Evolutionary conservation across 352 stramenopile genomes (phyloP).

Genomic region (Globisporangium rhizosaccharum): DNA sequence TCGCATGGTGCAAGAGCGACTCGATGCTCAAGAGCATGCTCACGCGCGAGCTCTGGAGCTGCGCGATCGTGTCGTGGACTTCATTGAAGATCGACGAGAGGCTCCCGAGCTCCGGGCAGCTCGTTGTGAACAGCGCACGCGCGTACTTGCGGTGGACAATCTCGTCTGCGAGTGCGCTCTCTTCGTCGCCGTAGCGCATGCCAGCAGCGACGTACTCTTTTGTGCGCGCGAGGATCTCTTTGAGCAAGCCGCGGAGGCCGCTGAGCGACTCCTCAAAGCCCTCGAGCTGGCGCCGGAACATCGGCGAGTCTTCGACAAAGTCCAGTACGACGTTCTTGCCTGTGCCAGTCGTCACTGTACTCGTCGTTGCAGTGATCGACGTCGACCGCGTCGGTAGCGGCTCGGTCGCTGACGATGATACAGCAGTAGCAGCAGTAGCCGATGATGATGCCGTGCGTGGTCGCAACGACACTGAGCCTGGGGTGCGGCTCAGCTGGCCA

Average conservation of each 20-base stretch:
- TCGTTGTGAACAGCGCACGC: slow-evolving; percentile 83
- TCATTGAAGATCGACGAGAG: slow-evolving; percentile 79
- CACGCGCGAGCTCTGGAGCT: slow-evolving; percentile 78
- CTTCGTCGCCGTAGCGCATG: slow-evolving; percentile 59
- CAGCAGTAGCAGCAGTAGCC: not conserved
- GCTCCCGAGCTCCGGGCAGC: slow-evolving; percentile 56
- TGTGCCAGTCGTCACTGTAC: slow-evolving; percentile 25
- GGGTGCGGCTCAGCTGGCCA: too few species aligned
- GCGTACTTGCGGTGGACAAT: slow-evolving; percentile 74
- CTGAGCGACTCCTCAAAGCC: slow-evolving; percentile 72
- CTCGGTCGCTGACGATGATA: not conserved
- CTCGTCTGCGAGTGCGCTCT: slow-evolving; percentile 65
- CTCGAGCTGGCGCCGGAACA: slow-evolving; percentile 79
- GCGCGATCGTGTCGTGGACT: slow-evolving; percentile 74
- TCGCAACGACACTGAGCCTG: not conserved
- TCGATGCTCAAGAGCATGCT: slow-evolving; percentile 83
- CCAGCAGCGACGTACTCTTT: slow-evolving; percentile 76
- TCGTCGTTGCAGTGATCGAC: slow-evolving; percentile 16
- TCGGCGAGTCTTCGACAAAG: slow-evolving; percentile 83
- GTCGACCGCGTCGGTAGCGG: not conserved
- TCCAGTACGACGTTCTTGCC: slow-evolving; percentile 82
- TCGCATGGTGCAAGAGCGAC: slow-evolving; percentile 57
- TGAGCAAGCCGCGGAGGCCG: slow-evolving; percentile 55
- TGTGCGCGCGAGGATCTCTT: slow-evolving; percentile 59
- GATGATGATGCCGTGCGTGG: not conserved